Base-by-base conservation (phyloP, 2,329 filamentous ascomycete species). In the Clonostachys sp. region DNA sequence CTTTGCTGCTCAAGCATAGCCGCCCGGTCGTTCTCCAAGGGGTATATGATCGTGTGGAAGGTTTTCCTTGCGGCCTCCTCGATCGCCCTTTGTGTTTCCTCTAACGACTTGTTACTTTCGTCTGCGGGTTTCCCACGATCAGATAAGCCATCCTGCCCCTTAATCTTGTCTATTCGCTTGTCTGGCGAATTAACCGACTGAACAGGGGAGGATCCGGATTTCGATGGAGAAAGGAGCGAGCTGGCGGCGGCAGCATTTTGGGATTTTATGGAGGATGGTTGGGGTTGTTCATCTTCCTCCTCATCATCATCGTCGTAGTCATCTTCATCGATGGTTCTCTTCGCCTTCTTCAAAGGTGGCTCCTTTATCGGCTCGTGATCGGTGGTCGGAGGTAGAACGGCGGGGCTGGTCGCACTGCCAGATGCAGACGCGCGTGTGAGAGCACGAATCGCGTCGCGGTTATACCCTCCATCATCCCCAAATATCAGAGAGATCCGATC, bases 1-100 rank as follows among this genome's bases (percentile, higher is more conserved):
- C 92, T 90, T 66, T 97, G 91, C 67, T 99, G 94, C 66, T 99
- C 94, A 48, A 97, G 71, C 94, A 99, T 97, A 44, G 94, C 94
- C 58, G 92, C 90, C 47, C 89, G 83, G 63, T 99, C 94, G 63
- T 92, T 94, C 67, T 99, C 94, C 34, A 97, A 77, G 2, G 94
- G 96, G 66, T 96, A 92, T 67, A 97, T 95, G 54, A 96, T 79
- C 10, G 90, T 95, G 62, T 96, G 87, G 66, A 96, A 97, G 68
- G 87, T 94, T 58, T 84, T 82, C 69, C 91, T 91, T 41, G 90
- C 94, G 45, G 88, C 86, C 61, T 95, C 90, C 61, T 96, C 92
- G 43, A 89, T 91, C 33, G 88, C 89, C 64, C 86, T 91, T 63
- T 94, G 94, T 56, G 90, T 89, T 61, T 95, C 89, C 66, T 97